phyloP scores from a whole-genome alignment of 2,329 filamentous ascomycete genomes.

The Ascochyta viciae-villosae region DNA sequence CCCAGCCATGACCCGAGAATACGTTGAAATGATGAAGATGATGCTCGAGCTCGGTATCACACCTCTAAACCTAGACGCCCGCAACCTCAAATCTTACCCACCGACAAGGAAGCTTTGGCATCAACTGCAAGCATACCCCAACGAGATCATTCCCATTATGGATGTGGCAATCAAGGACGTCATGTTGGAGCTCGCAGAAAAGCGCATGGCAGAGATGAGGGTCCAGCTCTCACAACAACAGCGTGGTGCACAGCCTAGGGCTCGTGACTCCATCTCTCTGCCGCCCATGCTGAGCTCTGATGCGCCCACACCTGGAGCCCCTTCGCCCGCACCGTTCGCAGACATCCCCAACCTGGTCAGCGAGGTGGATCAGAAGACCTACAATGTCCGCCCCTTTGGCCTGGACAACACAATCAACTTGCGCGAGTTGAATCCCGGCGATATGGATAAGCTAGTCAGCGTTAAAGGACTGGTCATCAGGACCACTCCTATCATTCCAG shows the following conservation, averaged over 20 bases:
- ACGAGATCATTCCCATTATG: constrained; percentile 96
- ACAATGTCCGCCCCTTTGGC: constrained; percentile 88
- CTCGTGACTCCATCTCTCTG: constrained; percentile 70
- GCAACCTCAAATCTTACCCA: constrained; percentile 90
- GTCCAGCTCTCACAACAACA: constrained; percentile 63
- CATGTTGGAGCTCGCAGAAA: constrained; percentile 87
- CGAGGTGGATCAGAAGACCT: constrained; percentile 80
- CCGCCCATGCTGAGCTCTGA: constrained; percentile 83
- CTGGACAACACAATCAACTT: constrained; percentile 88
- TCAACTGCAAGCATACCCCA: constrained; percentile 90
- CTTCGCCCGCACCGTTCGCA: constrained; percentile 43
- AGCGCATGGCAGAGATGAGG: constrained; percentile 75
- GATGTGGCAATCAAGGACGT: constrained; percentile 92
- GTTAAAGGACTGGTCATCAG: constrained; percentile 97
- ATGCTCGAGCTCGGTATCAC: constrained; percentile 88
- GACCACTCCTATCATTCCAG: constrained; percentile 93
- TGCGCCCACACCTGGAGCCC: constrained; percentile 56
- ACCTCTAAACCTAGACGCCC: constrained; percentile 85
- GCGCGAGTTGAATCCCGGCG: constrained; percentile 91
- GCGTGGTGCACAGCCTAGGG: constrained; percentile 52
- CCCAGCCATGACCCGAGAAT: constrained; percentile 79
- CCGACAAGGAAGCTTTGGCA: constrained; percentile 94
- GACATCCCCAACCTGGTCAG: constrained; percentile 73
- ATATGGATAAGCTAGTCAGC: constrained; percentile 95
- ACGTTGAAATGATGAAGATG: constrained; percentile 83